Conservation (phyloP, 2,329 filamentous ascomycete genomes). For the Aquanectria penicillioides region DNA sequence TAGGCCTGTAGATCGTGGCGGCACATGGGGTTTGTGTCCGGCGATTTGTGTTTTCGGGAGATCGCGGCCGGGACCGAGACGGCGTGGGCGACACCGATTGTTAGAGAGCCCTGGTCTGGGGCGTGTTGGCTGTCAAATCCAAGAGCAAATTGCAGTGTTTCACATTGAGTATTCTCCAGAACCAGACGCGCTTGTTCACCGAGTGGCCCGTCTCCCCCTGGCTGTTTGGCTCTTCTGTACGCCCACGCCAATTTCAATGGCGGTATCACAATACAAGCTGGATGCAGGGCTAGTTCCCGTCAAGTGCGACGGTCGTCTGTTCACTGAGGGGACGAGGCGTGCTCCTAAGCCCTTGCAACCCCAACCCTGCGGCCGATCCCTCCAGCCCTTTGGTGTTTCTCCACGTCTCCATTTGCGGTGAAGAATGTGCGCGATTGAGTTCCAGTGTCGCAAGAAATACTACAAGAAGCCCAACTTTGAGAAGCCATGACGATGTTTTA, state of each 20-base stretch:
- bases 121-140: constrained; percentile 16
- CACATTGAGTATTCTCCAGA: constrained; percentile 15
- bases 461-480: too few species aligned
- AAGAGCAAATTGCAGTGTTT: constrained; percentile 27
- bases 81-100: constrained; percentile 2
- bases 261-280: constrained; percentile 1
- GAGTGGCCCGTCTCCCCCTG: constrained; percentile 13
- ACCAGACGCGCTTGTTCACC: constrained; percentile 15
- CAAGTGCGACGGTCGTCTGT: constrained; percentile 21
- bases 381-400: constrained; percentile 7
- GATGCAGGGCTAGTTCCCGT: constrained; percentile 19
- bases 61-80: constrained; percentile 9
- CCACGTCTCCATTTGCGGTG: not conserved
- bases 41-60: constrained; percentile 19
- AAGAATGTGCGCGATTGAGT: not conserved
- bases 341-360: constrained; percentile 12
- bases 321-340: constrained; percentile 14
- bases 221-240: constrained; percentile 4
- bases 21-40: constrained; percentile 12
- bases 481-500: not conserved
- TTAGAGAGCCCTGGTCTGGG: constrained; percentile 2
- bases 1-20: constrained; percentile 13
- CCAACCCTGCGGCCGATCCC: constrained; percentile 19
- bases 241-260: constrained; percentile 21
- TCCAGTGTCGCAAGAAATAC: constrained; percentile 5